Percentiles rank a stretch among this genome's conserved stretches.
Conservation (phyloP, 1,284 basidiomycete genomes). For the Apiotrichum veenhuisii region DNA sequence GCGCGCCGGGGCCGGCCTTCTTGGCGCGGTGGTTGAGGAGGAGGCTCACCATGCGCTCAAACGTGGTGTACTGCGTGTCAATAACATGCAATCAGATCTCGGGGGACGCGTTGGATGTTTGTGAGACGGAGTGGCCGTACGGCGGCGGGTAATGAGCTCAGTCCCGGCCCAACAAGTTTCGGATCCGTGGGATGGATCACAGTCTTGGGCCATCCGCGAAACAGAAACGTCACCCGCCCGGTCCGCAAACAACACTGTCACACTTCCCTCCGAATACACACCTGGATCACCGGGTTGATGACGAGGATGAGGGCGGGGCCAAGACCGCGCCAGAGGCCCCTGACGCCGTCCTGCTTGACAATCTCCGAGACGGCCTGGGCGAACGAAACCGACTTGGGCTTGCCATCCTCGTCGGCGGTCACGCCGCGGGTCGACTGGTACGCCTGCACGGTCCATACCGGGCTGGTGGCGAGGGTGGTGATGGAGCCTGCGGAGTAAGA, state of each 20-base stretch:
- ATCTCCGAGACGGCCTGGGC: slow-evolving; percentile 72
- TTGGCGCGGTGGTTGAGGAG: slow-evolving; percentile 33
- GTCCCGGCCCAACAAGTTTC: too few relatives aligned
- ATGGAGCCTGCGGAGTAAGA: slow-evolving; percentile 62
- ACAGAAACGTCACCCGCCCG: slow-evolving; percentile 1
- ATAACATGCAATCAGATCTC: too few relatives aligned
- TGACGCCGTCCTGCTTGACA: slow-evolving; percentile 68
- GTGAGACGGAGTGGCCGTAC: too few relatives aligned
- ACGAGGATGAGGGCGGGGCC: slow-evolving; percentile 91
- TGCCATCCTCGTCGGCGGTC: slow-evolving; percentile 17
- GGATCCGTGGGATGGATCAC: too few relatives aligned
- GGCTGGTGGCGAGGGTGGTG: slow-evolving; percentile 87
- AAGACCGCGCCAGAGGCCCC: slow-evolving; percentile 90
- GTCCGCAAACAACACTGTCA: background rate
- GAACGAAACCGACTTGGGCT: slow-evolving; percentile 62
- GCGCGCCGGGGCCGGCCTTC: slow-evolving; percentile 52
- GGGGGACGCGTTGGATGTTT: too few relatives aligned
- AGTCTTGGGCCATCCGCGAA: background rate
- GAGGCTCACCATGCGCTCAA: slow-evolving; percentile 62
- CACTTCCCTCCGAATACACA: slow-evolving; percentile 18
- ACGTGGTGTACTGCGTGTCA: slow-evolving; percentile 63
- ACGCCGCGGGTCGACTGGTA: slow-evolving; percentile 69
- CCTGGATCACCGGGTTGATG: slow-evolving; percentile 85
- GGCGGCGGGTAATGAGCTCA: too few relatives aligned
- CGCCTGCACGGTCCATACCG: slow-evolving; percentile 94